A percentile compares a stretch with the other conserved stretches of the same genome.
Evolutionary conservation across 2,329 filamentous ascomycete species (phyloP).

Genomic region (Aspergillus ibericus): DNA sequence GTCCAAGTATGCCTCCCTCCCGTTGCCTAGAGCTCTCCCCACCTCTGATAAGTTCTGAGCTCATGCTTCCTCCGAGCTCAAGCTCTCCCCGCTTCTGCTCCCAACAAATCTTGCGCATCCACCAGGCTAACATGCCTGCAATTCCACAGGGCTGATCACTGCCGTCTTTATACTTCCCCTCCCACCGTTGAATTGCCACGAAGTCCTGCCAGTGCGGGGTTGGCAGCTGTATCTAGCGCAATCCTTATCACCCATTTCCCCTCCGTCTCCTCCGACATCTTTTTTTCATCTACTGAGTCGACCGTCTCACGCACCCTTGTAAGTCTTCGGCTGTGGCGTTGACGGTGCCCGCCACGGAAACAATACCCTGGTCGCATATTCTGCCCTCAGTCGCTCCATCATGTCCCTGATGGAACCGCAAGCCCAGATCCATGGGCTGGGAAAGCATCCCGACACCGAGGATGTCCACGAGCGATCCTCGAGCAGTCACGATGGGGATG

Average conservation of each 20-base stretch:
- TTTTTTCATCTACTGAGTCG: background rate
- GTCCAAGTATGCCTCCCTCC: background rate
- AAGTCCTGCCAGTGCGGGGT: conserved; percentile 1
- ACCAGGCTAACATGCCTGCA: background rate
- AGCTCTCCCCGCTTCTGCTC: background rate
- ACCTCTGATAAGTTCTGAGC: background rate
- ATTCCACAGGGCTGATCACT: conserved; percentile 8
- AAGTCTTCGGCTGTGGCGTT: background rate
- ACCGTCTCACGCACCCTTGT: background rate
- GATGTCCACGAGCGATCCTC: conserved; percentile 9
- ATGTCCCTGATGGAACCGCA: conserved; percentile 5
- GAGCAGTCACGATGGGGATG: conserved; percentile 16
- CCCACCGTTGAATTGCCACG: background rate
- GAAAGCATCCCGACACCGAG: conserved; percentile 4
- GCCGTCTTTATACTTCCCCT: background rate
- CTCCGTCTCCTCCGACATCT: background rate
- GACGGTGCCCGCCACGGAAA: background rate
- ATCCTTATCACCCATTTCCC: background rate
- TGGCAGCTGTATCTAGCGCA: background rate
- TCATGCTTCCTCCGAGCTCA: background rate
- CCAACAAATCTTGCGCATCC: background rate
- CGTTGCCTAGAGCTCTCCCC: background rate
- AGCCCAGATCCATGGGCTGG: background rate
- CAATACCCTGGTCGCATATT: background rate
- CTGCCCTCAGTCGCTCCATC: background rate